Base-by-base conservation (phyloP, 140 eudicot species). In the Erigeron philadelphicus region DNA sequence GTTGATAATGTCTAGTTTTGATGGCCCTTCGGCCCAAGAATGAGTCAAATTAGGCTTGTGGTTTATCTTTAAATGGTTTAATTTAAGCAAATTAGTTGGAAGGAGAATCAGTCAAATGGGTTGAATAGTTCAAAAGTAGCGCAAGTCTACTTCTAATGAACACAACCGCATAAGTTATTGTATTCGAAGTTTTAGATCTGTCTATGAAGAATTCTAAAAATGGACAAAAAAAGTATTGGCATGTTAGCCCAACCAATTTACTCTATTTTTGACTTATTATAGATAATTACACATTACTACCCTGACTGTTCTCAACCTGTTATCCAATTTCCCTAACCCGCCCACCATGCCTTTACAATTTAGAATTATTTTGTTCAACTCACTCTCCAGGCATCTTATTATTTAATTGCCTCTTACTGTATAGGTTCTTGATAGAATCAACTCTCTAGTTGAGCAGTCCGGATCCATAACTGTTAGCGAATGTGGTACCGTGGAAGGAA, bases 351-450 rank as follows among this genome's bases (percentile, higher is more conserved):
- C 11, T 18, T 11, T 68, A 38, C 38, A 15, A 15, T 65, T 45
- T 40, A 2, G 48, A 16, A 8, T 31, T 43, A n/a, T 35, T 23
- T 25, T 9, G 44, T 44, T 70, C 35, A 11, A 50, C 31, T 78
- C 66, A 8, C 17, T 23, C 17, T 15, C 44, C 18, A 59, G 49
- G n/a, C 25, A 54, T 55, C 18, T 67, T 56, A 58, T 16, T 21
- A 35, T 35, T 16, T 5, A 8, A 55, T 63, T 17, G 8, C 58
- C 6, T 58, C 64, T 52, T 53, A 67, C 44, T 18, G 16, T 80
- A 63, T 74, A 93, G 98, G 96, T 94, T 83, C 99, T 94, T 80
- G 99, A 89, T 74, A 81, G 99, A 84, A 89, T 94, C 38, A 94
- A 94, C 73, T 94, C 99, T 38, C 83, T 94, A 65, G 99, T 85